Evolutionary conservation across 176 grass and related monocot genomes (phyloP), one percentile per base, ranked within the genome.

Genomic region (Echinochloa phyllopogon): DNA sequence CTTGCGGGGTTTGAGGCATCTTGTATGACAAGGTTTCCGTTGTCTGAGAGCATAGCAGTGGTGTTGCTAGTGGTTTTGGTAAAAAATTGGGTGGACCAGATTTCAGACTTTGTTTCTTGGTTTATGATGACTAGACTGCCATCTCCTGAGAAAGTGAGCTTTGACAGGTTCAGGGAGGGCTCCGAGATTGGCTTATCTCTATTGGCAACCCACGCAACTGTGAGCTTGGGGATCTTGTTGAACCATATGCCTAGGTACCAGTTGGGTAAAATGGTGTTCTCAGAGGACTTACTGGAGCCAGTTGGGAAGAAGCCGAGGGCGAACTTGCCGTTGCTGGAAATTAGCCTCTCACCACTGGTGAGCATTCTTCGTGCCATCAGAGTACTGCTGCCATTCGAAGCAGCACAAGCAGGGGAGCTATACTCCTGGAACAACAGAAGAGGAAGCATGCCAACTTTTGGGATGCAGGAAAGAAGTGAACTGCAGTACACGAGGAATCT

Each of bases 161-260:
- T 16, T 25, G 75, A 44, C 2, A 25, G 47, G 9, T 36, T 72
- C 10, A 59, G 0, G 38, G 20, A 4, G 16, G 66, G 38, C 3
- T 29, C 14, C 18, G 36, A 27, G 48, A 69, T 69, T n/a, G 86
- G 78, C 10, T 16, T 69, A n/a, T 74, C 87, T 80, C 87, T 78
- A 68, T 89, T 86, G 15, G 78, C 83, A 36, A 89, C 49, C 87
- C 83, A 92, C 5, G 89, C 79, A 6, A 74, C 6, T n/a, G 86
- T 92, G 23, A 56, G 67, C 61, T 56, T 65, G 39, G 70, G 17
- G 45, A 92, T 83, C 8, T 64, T 88, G 75, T 87, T 80, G 50
- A 82, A 88, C 86, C 82, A 92, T 58, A 86, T 78, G 60, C 86
- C 86, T 38, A 88, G 41, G 49, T 88, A 92, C 69, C 81, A 80